Evolutionary conservation across 2,329 filamentous ascomycete genomes (phyloP), one percentile per base, ranked within the genome.

Genomic region (Lasiodiplodia theobromae): DNA sequence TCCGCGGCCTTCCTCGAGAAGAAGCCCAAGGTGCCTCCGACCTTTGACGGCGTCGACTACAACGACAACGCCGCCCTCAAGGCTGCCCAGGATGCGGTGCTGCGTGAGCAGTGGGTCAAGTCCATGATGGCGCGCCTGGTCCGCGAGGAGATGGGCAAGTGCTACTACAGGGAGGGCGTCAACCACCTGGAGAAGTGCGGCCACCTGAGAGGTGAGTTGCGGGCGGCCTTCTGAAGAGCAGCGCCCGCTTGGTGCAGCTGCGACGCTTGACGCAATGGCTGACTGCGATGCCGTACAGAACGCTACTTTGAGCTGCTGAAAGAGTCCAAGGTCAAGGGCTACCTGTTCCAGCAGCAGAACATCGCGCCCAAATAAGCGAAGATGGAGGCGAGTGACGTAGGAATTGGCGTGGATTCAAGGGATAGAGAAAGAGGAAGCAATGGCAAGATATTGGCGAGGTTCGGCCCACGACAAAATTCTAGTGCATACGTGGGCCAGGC

Each of bases 151-250:
- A 84, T 96, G 83, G 87, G 90, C 81, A 95, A 93, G 84, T 96
- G 92, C 85, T 96, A 96, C 82, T 88, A 89, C 81, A 86, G 88
- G 73, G 91, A 96, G 82, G 93, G 92, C 68, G 91, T 94, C 73
- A 96, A 96, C 81, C 92, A 96, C 80, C 82, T 96, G 79, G 92
- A 95, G 86, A 96, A 95, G 83, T 96, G 92, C 81, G 92, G 92
- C 72, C 84, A 87, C 75, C 80, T 95, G 81, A 86, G 92, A 91
- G 92, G 92, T 96, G 80, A 86, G 91, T 83, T 2, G 28, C 28
- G 4, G 25, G 25, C 25, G 25, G 31, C 31, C 31, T 31, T 34
- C 31, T 10, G 31, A 34, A 34, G 31, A 34, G 31, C 31, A 34
- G 31, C 31, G 10, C 31, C 31, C 0, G 7, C 31, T 7, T 18